Evolutionary conservation across 495 filamentous ascomycete species (phyloP), one percentile per base, ranked within the genome.

Genomic region (Trichoderma gamsii): DNA sequence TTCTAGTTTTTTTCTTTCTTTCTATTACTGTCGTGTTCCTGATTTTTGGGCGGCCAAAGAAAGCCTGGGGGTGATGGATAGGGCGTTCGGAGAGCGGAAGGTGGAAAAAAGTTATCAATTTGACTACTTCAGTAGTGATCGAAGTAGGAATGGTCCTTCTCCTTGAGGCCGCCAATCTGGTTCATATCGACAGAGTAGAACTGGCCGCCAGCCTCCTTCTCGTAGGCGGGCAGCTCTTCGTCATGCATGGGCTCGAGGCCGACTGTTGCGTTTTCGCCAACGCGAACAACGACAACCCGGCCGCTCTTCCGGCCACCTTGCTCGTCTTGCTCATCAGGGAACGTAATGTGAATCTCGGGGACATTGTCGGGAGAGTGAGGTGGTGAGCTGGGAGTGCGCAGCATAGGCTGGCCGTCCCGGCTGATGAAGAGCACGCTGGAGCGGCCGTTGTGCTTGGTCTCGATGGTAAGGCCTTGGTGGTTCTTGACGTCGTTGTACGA

Each of bases 261-360:
- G 65, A 97, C 86, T 63, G 87, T 84, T 59, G 91, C 84, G 21
- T 68, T 88, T 63, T 98, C 96, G 69, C 93, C 93, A 70, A 99
- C 92, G 59, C 90, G 84, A 32, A 99, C 94, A 13, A 98, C 86
- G n/a, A 99, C 90, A 32, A 97, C 90, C 12, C 92, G 85, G 35
- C 93, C 93, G 64, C 89, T 93, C 80, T 89, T 91, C 69, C 85
- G 85, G 76, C 90, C 90, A 67, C 96, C 96, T 59, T 88, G 86
- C 71, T 97, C 90, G 72, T 93, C 94, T 66, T 90, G 86, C 83
- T 98, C 94, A 71, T 99, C 95, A 16, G 95, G 95, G 81, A 99
- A 97, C 0, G 95, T 99, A 74, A 99, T 97, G 76, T 93, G 92
- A 74, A 99, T 99, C 79, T 97, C 92, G 13, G 95, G 95, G 15